Evolutionary conservation across 805 yeast genomes (phyloP).

Genomic region (Cyberlindnera amylophila): DNA sequence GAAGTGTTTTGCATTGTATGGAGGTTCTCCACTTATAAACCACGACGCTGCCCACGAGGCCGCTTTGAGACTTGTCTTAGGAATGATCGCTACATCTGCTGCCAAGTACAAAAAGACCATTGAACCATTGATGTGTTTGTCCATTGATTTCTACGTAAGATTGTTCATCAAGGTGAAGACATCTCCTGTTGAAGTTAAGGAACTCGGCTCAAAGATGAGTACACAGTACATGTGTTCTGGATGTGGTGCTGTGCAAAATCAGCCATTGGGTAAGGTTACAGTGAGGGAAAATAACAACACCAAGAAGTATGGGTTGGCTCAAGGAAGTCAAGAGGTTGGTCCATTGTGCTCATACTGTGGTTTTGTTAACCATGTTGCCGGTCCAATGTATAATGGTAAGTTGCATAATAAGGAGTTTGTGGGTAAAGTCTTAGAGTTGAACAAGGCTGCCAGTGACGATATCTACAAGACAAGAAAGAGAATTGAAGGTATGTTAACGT

Average conservation of each 20-base stretch:
- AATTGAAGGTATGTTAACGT: constrained; percentile 87
- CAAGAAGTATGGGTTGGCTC: constrained; percentile 58
- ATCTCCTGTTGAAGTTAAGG: constrained; percentile 79
- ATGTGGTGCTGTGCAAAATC: constrained; percentile 70
- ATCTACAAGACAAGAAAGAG: constrained; percentile 78
- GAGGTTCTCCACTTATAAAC: constrained; percentile 74
- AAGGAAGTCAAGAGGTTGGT: constrained; percentile 54
- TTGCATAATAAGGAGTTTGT: constrained; percentile 72
- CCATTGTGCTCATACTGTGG: constrained; percentile 68
- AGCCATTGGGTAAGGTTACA: constrained; percentile 66
- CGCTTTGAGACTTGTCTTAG: constrained; percentile 80
- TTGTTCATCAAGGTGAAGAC: constrained; percentile 74
- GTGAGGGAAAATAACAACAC: constrained; percentile 37
- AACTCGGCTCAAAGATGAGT: constrained; percentile 73
- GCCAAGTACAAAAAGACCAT: constrained; percentile 85
- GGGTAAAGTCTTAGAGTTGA: constrained; percentile 54
- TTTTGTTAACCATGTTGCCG: constrained; percentile 70
- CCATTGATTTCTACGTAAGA: constrained; percentile 91
- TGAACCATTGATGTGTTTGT: constrained; percentile 80
- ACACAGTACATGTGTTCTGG: constrained; percentile 80
- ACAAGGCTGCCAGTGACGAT: constrained; percentile 45
- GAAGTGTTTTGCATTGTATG: constrained; percentile 90
- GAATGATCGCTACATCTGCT: constrained; percentile 74
- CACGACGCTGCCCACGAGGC: constrained; percentile 90
- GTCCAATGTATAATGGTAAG: constrained; percentile 94